Evolutionary conservation across 2,329 filamentous ascomycete species (phyloP), one percentile per base, ranked within the genome.

Genomic region (Waltergamsia citrina): DNA sequence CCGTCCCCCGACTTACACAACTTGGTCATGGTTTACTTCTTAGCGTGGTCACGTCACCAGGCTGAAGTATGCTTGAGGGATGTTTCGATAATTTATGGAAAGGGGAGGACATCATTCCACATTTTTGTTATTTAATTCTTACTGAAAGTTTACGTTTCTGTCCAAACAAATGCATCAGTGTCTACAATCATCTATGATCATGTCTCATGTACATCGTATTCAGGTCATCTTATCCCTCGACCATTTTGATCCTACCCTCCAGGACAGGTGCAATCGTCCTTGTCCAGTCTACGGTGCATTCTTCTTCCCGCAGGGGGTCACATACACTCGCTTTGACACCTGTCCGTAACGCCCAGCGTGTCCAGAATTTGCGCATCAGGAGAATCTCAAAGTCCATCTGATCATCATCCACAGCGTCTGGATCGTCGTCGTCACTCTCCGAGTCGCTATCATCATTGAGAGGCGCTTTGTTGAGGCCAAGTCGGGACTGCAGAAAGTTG

Each of bases 231-330:
- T 10, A 32, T 14, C 12, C 17, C 11, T 22, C 14, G 3, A 69
- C 49, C 52, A 68, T 69, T 21, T 51, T 54, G 27, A 94, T 93
- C 31, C 86, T 71, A 2, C 85, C 85, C 52, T 94, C 86, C 7
- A 90, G 40, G 37, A 71, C 70, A 1, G 87, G 87, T 36, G 80
- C 75, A 53, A 94, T 88, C 2, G 84, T 81, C 40, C 73, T 75
- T 7, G 85, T 90, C 85, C 86, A 94, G 42, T 80, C 70, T 21
- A 81, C 76, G 33, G 77, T 70, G 29, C 65, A 64, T 39, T 78
- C 76, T 1, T 62, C 69, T 33, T 76, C 65, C 37, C 69, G 65
- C 38, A 84, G 68, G 12, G 71, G 67, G 38, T 73, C 70, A 26
- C 62, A 69, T 9, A 63, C 51, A 32, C 54, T 48, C 33, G 62